These are phyloP conservation scores for Ilyonectria destructans DNA, from an alignment of 2,329 filamentous ascomycete genomes.

Conservation along the genomic window DNA sequence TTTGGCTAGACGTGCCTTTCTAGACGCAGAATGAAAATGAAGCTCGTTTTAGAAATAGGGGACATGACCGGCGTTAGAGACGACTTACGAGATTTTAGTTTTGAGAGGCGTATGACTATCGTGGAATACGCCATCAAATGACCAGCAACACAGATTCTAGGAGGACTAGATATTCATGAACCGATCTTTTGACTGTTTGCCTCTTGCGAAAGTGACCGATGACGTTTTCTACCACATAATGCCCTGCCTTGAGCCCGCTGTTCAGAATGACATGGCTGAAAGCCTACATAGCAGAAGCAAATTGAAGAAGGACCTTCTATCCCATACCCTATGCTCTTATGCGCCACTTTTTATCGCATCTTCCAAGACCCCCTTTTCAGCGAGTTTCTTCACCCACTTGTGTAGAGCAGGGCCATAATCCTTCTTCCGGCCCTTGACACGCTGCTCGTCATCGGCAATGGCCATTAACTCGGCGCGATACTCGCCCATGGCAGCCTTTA, in stretches of 20 bases:
- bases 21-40: background rate
- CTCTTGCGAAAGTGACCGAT: background rate
- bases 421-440: conserved; percentile 70
- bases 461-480: conserved; percentile 66
- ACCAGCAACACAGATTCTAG: background rate
- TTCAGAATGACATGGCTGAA: background rate
- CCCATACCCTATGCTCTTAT: background rate
- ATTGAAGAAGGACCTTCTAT: background rate
- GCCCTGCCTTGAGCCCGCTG: background rate
- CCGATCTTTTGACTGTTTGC: background rate
- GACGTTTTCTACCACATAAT: conserved; percentile 1
- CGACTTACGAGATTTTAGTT: conserved; percentile 4
- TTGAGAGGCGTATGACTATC: conserved; percentile 20
- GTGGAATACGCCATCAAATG: background rate
- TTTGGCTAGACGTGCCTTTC: background rate
- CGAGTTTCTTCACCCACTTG: conserved; percentile 78
- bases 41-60: conserved; percentile 6
- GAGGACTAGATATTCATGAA: conserved; percentile 22
- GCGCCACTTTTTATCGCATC: conserved; percentile 54
- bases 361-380: conserved; percentile 75
- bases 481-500: conserved; percentile 60
- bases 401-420: conserved; percentile 82
- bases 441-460: conserved; percentile 65
- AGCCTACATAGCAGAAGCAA: background rate
- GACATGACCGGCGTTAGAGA: conserved; percentile 16